A percentile compares a stretch with the other conserved stretches of the same genome.
phyloP scores from a whole-genome alignment of 768 basidiomycete species.

The Cystobasidium onofrii region DNA sequence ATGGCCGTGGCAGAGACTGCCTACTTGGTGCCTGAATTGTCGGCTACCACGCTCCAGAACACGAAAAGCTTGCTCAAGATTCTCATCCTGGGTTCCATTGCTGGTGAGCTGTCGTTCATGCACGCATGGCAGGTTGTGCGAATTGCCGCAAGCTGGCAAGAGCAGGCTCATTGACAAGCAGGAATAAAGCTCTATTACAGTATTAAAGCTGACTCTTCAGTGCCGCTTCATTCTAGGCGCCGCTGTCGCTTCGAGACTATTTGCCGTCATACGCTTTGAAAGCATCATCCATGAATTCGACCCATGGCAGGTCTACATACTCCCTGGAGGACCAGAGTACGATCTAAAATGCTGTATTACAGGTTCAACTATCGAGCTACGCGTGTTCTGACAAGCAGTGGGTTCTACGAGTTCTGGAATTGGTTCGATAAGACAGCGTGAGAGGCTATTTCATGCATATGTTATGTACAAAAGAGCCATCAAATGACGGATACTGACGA shows the following conservation, averaged over 20 bases:
- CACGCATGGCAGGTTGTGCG: not conserved
- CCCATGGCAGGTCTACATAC: not conserved
- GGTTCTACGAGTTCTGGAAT: constrained; percentile 99
- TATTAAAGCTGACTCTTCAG: too few species aligned
- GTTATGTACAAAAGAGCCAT: not conserved
- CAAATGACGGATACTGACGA: not conserved
- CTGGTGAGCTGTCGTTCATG: constrained; percentile 55
- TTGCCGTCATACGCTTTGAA: constrained; percentile 96
- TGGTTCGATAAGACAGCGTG: constrained; percentile 96
- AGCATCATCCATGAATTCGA: constrained; percentile 51
- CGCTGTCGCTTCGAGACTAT: constrained; percentile 83
- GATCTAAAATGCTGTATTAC: constrained; percentile 57
- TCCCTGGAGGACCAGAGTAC: constrained; percentile 22
- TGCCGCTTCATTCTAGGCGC: not conserved
- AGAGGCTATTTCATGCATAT: constrained; percentile 50
- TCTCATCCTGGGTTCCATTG: constrained; percentile 79
- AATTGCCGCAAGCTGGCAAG: too few species aligned
- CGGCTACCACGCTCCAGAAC: constrained; percentile 18
- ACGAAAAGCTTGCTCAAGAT: constrained; percentile 68
- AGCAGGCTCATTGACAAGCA: too few species aligned
- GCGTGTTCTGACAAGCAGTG: constrained; percentile 75
- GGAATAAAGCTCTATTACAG: too few species aligned
- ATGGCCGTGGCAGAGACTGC: constrained; percentile 26
- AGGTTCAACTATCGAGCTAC: constrained; percentile 99
- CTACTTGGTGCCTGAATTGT: not conserved